phyloP scores from a whole-genome alignment of 208 protist genomes.

The Trypanosomatidae sp. region DNA sequence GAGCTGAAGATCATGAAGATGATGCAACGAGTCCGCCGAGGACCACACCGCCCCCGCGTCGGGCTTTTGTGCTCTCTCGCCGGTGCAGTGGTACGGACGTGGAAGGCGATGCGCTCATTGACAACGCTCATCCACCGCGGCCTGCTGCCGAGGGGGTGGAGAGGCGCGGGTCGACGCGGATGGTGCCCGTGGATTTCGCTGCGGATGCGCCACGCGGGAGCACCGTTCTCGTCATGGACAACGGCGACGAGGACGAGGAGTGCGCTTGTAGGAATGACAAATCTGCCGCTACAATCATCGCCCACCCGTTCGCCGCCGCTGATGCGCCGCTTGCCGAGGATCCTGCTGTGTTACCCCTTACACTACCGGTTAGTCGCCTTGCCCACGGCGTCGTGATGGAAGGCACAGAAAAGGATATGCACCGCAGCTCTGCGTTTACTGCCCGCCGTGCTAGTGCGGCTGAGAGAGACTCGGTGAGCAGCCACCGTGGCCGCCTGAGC shows the following conservation, averaged over 20 bases:
- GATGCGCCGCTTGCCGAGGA: not conserved
- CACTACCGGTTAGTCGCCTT: not conserved
- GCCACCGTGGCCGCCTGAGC: not conserved
- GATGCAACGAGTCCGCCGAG: not conserved
- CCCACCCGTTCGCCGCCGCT: not conserved
- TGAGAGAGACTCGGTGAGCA: not conserved
- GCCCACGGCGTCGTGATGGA: constrained; percentile 1
- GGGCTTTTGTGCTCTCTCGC: constrained; percentile 51
- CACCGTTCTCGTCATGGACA: constrained; percentile 7
- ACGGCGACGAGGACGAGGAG: not conserved
- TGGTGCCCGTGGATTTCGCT: not conserved
- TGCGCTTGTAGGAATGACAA: no score
- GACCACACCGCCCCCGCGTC: constrained; percentile 46
- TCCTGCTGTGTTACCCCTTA: not conserved
- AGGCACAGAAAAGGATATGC: not conserved
- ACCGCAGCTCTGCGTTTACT: not conserved
- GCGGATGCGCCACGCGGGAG: not conserved
- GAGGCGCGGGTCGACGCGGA: not conserved
- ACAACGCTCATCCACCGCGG: not conserved
- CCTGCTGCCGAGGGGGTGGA: not conserved
- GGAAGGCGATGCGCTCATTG: not conserved
- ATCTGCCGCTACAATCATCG: no score
- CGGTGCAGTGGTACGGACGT: constrained; percentile 14
- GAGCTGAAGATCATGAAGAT: not conserved
- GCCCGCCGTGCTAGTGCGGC: not conserved